These are phyloP conservation scores for Chlorociboria aeruginascens DNA, from an alignment of 495 filamentous ascomycete species.

Conservation along the genomic window DNA sequence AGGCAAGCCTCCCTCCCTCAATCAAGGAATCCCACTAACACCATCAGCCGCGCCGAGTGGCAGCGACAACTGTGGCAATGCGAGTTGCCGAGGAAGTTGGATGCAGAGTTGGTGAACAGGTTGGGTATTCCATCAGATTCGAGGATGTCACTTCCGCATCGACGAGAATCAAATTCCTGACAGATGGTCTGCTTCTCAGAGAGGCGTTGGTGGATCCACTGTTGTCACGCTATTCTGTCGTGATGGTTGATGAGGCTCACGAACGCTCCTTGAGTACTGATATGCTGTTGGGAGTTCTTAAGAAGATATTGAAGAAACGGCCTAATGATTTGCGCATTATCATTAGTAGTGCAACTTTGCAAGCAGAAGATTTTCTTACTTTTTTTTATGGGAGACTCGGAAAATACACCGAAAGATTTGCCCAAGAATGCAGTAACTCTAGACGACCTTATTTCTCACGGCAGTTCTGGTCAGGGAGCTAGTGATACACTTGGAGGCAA, in stretches of 20 bases:
- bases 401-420: slow-evolving; percentile 18
- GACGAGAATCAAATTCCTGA: slow-evolving; percentile 92
- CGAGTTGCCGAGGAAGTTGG: slow-evolving; percentile 91
- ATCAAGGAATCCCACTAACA: not conserved
- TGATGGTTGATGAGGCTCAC: slow-evolving; percentile 99
- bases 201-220: slow-evolving; percentile 91
- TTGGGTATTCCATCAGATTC: slow-evolving; percentile 94
- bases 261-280: slow-evolving; percentile 93
- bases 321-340: slow-evolving; percentile 71
- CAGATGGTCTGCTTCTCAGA: slow-evolving; percentile 87
- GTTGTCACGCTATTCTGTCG: slow-evolving; percentile 84
- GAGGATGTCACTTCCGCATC: slow-evolving; percentile 84
- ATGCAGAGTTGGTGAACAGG: slow-evolving; percentile 82
- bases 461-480: slow-evolving; percentile 12
- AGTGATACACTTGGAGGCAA: slow-evolving; percentile 18
- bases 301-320: slow-evolving; percentile 78
- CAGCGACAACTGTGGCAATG: slow-evolving; percentile 82
- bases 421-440: slow-evolving; percentile 15
- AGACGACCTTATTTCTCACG: slow-evolving; percentile 18
- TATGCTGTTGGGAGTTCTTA: slow-evolving; percentile 83
- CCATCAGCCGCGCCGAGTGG: slow-evolving; percentile 75
- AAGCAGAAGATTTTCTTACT: slow-evolving; percentile 75
- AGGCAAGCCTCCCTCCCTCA: slow-evolving; percentile 42
- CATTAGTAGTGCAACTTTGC: slow-evolving; percentile 86
- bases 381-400: slow-evolving; percentile 56